phyloP scores from a whole-genome alignment of 495 filamentous ascomycete genomes.

The Tuber indicum region DNA sequence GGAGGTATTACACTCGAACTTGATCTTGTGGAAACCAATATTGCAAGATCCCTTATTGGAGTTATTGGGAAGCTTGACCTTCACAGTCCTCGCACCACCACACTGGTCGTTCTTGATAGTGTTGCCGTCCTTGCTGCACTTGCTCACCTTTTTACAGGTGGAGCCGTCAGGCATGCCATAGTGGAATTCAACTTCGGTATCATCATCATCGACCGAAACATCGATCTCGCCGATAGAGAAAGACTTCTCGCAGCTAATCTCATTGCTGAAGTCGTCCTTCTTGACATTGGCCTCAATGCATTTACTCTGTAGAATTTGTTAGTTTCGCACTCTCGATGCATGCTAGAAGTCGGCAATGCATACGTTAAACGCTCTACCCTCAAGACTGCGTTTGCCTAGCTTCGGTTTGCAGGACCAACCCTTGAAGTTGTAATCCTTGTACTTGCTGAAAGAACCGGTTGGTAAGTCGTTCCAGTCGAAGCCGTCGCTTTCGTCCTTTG shows the following conservation, averaged over 20 bases:
- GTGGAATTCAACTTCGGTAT: conserved; percentile 71
- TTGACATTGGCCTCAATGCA: conserved; percentile 58
- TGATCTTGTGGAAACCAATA: conserved; percentile 68
- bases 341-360: conserved; percentile 11
- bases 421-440: conserved; percentile 64
- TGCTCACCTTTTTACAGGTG: conserved; percentile 64
- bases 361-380: conserved; percentile 45
- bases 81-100: conserved; percentile 77
- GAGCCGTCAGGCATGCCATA: conserved; percentile 75
- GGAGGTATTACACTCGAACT: conserved; percentile 67
- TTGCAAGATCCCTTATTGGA: conserved; percentile 54
- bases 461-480: conserved; percentile 64
- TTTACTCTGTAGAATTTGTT: conserved; percentile 48
- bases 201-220: conserved; percentile 59
- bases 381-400: conserved; percentile 50
- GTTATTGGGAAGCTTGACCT: conserved; percentile 62
- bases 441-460: conserved; percentile 58
- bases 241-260: conserved; percentile 48
- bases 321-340: background rate
- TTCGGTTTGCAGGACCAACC: conserved; percentile 61
- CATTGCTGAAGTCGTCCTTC: conserved; percentile 45
- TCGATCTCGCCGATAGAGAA: conserved; percentile 72
- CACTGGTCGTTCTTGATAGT: conserved; percentile 76
- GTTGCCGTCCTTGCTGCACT: conserved; percentile 59
- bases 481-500: conserved; percentile 56